These are phyloP conservation scores for Dichomitus squalens DNA, from an alignment of 1,284 basidiomycete species.

Conservation along the genomic window DNA sequence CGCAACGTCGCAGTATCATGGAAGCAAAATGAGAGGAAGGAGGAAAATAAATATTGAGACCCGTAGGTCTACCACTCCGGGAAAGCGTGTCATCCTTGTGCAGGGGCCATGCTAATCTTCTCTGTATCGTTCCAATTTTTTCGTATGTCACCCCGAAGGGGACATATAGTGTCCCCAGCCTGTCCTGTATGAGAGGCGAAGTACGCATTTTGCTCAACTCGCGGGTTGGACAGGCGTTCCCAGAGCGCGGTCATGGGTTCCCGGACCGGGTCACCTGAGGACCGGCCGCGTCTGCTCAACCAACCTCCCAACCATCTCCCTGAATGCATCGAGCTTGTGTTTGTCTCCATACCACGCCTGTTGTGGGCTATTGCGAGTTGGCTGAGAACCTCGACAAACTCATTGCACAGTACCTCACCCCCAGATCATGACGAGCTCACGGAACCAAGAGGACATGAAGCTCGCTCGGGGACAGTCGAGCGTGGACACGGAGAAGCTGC, in stretches of 20 bases:
- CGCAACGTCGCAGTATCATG: too few species aligned
- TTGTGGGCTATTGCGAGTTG: not conserved
- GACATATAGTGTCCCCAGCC: not conserved
- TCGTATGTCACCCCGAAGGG: conserved; percentile 14
- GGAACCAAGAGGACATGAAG: conserved; percentile 14
- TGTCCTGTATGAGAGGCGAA: too few species aligned
- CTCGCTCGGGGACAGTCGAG: conserved; percentile 1
- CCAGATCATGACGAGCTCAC: not conserved
- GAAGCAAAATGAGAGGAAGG: not conserved
- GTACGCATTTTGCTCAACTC: not conserved
- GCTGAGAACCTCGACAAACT: not conserved
- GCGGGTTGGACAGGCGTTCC: not conserved
- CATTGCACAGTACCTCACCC: too few species aligned
- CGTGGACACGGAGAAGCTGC: conserved; percentile 4
- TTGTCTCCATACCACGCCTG: not conserved
- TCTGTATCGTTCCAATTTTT: conserved; percentile 13
- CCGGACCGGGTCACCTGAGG: too few species aligned
- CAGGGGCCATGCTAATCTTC: conserved; percentile 17
- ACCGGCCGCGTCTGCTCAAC: too few species aligned
- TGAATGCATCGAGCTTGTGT: too few species aligned
- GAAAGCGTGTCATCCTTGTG: conserved; percentile 17
- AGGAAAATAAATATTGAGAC: conserved; percentile 14
- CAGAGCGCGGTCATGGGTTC: not conserved
- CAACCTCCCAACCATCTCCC: too few species aligned
- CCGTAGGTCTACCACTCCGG: conserved; percentile 15